A percentile compares a stretch with the other conserved stretches of the same genome.
These are phyloP conservation scores for Blastobotrys terrestris DNA, from an alignment of 805 yeast species.

Conservation along the genomic window DNA sequence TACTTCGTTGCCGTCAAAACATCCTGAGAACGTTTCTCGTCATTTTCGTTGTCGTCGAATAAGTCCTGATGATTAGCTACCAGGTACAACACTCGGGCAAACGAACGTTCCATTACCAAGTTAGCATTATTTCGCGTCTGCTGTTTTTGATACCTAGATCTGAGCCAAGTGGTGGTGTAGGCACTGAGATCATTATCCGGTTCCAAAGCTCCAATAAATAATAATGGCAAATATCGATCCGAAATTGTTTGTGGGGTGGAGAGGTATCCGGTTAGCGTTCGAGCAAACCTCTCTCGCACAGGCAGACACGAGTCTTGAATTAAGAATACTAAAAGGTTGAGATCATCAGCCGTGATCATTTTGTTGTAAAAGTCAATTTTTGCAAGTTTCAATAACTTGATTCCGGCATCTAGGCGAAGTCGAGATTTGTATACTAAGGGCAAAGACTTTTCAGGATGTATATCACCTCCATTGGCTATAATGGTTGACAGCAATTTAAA, in stretches of 20 bases:
- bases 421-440: slow-evolving; percentile 57
- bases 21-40: slow-evolving; percentile 13
- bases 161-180: slow-evolving; percentile 63
- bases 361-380: slow-evolving; percentile 46
- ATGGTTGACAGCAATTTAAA: slow-evolving; percentile 60
- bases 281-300: slow-evolving; percentile 50
- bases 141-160: slow-evolving; percentile 42
- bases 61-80: slow-evolving; percentile 73
- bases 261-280: slow-evolving; percentile 45
- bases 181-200: slow-evolving; percentile 47
- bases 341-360: slow-evolving; percentile 45
- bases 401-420: slow-evolving; percentile 63
- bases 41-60: slow-evolving; percentile 29
- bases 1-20: slow-evolving; percentile 47
- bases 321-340: slow-evolving; percentile 49
- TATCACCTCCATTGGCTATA: slow-evolving; percentile 73
- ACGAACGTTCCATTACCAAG: slow-evolving; percentile 53
- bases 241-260: slow-evolving; percentile 46
- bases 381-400: slow-evolving; percentile 57
- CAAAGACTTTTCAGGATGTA: slow-evolving; percentile 48
- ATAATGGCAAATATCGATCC: slow-evolving; percentile 56
- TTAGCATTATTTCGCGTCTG: slow-evolving; percentile 22
- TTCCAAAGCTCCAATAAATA: slow-evolving; percentile 74
- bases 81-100: slow-evolving; percentile 61
- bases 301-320: slow-evolving; percentile 59